A percentile compares a stretch with the other conserved stretches of the same genome.
These are phyloP conservation scores for Arachis monticola DNA, from an alignment of 331 rosid genomes.

Conservation along the genomic window DNA sequence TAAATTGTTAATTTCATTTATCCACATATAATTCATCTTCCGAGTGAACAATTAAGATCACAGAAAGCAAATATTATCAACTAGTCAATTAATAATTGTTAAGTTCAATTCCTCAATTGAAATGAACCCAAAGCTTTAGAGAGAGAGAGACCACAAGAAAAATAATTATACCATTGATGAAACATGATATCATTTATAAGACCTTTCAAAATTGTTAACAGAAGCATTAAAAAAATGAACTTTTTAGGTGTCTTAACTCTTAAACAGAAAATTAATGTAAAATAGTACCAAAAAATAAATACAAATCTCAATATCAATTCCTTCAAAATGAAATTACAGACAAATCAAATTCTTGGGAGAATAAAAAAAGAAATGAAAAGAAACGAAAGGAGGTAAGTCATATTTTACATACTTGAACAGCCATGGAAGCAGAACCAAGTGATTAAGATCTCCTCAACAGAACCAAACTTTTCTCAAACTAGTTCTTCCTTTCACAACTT, in stretches of 20 bases:
- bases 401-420: slow-evolving; percentile 51
- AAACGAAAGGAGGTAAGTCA: slow-evolving; percentile 10
- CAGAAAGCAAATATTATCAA: not conserved
- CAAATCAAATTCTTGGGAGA: not conserved
- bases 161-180: not conserved
- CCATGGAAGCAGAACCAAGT: slow-evolving; percentile 48
- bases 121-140: not conserved
- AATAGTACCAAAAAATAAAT: slow-evolving; percentile 21
- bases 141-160: not conserved
- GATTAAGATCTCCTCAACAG: slow-evolving; percentile 24
- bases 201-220: not conserved
- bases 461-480: slow-evolving; percentile 26
- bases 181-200: slow-evolving; percentile 12
- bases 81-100: not conserved
- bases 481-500: slow-evolving; percentile 19
- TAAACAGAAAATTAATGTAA: not conserved
- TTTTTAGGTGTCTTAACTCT: not conserved
- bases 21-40: not conserved
- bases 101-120: not conserved
- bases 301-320: slow-evolving; percentile 24
- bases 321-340: not conserved
- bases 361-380: not conserved
- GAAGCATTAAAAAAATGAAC: slow-evolving; percentile 11
- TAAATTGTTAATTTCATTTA: not conserved
- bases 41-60: slow-evolving; percentile 14